Percentiles rank a stretch among this genome's conserved stretches.
phyloP scores from a whole-genome alignment of 345 rosid species.

The Gossypium raimondii region DNA sequence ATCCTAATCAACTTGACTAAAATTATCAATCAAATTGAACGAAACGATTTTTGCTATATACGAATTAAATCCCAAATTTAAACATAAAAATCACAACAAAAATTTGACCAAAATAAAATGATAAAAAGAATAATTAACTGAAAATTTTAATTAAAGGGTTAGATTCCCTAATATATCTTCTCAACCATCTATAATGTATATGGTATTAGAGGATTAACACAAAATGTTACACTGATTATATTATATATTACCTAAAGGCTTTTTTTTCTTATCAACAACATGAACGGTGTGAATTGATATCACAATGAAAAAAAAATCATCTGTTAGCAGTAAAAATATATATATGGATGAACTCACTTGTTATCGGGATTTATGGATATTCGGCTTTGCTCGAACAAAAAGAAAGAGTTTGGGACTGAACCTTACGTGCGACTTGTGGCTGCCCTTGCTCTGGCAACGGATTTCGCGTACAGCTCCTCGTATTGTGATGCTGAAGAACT shows the following conservation, averaged over 20 bases:
- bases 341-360: neutral
- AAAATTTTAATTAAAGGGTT: neutral
- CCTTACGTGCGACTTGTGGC: conserved; percentile 31
- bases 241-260: neutral
- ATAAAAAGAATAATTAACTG: neutral
- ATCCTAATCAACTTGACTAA: too few relatives aligned
- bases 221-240: neutral
- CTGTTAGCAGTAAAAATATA: neutral
- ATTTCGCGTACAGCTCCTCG: conserved; percentile 69
- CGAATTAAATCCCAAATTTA: neutral
- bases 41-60: too few relatives aligned
- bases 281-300: conserved; percentile 8
- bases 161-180: neutral
- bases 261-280: conserved; percentile 12
- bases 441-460: conserved; percentile 66
- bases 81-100: neutral
- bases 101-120: neutral
- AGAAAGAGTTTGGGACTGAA: neutral
- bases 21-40: too few relatives aligned
- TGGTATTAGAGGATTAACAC: neutral
- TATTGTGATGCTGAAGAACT: conserved; percentile 68
- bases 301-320: neutral
- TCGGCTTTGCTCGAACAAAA: neutral
- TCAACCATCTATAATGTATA: neutral
- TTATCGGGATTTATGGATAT: neutral